Evolutionary conservation across 768 basidiomycete genomes (phyloP).

Genomic region (Suillus subluteus): DNA sequence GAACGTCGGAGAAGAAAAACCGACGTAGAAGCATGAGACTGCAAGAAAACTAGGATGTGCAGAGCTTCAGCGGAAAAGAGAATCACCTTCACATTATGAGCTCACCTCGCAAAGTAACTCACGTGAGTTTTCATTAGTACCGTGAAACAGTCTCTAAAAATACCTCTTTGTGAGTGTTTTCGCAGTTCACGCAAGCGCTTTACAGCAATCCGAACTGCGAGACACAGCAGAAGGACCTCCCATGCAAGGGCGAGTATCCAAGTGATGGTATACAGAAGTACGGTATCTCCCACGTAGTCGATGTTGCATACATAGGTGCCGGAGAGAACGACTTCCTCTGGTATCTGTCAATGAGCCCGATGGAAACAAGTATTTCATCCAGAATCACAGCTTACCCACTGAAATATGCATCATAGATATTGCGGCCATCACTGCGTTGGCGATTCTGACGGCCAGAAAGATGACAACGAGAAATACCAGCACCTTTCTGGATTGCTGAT

Average conservation of each 20-base stretch:
- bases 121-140: background rate
- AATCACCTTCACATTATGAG: background rate
- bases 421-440: background rate
- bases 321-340: background rate
- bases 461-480: background rate
- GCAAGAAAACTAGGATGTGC: background rate
- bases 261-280: background rate
- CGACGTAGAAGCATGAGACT: background rate
- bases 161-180: background rate
- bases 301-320: background rate
- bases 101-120: background rate
- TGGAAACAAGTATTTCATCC: background rate
- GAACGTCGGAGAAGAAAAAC: background rate
- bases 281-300: background rate
- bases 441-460: background rate
- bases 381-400: background rate
- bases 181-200: background rate
- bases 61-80: background rate
- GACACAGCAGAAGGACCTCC: background rate
- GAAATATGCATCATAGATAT: background rate
- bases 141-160: background rate
- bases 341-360: background rate
- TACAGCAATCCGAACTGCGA: background rate
- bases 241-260: background rate
- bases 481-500: background rate